Base-by-base conservation (phyloP, 2,329 filamentous ascomycete genomes). In the Trichophaea hybrida region DNA sequence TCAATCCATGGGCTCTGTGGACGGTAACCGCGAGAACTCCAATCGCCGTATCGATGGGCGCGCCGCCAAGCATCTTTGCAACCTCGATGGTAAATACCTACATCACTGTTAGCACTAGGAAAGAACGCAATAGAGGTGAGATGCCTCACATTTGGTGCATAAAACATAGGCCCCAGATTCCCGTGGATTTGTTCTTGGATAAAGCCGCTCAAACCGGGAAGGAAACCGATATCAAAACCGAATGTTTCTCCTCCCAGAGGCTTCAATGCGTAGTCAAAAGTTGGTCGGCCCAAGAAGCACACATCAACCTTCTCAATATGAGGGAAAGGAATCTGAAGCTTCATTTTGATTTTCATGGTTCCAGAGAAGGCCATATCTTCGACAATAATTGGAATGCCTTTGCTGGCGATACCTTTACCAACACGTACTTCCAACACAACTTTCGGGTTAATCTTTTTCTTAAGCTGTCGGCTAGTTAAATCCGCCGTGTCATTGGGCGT, bases 201-300 rank as follows among this genome's bases (percentile, higher is more conserved):
- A 73, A 98, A 98, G 59, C 73, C 80, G 72, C 97, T 90, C 31
- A 98, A 79, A 67, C 91, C 91, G 15, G 93, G 93, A 67, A 98
- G 94, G 73, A 98, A 96, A 75, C 96, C 97, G 78, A 98, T 97
- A 70, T 98, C 93, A 71, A 98, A 96, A 43, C 93, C 93, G 65
- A 98, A 88, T 2, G 80, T 90, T 62, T 98, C 93, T 62, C 94
- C 94, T 67, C 93, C 93, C 12, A 98, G 80, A 2, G 93, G 93
- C 73, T 98, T 98, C 78, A 93, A 96, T 60, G 94, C 90, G 70
- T 97, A 98, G 74, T 98, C 93, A 65, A 98, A 90, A 1, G 80
- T 83, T 8, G 93, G 93, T 35, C 83, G 82, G 66, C 89, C 89
- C 60, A 97, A 74, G 78, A 98, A 98, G 72, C 85, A 95, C 75